These are phyloP conservation scores for Aspergillus sp. DNA, from an alignment of 2,329 filamentous ascomycete species.

Conservation along the genomic window DNA sequence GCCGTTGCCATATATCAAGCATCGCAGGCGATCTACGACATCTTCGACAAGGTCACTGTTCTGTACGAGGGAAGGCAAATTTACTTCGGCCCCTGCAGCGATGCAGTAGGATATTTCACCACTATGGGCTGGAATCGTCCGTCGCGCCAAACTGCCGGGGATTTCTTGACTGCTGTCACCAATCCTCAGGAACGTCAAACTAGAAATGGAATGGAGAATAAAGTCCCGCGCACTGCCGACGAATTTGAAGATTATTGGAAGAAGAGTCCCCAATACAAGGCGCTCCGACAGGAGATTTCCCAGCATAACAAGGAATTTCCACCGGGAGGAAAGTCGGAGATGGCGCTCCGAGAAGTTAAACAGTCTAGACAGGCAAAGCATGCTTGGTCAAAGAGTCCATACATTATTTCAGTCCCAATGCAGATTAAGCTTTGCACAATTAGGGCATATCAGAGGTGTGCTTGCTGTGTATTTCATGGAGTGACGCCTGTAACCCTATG, in stretches of 20 bases:
- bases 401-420: slow-evolving; percentile 66
- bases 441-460: slow-evolving; percentile 63
- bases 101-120: slow-evolving; percentile 59
- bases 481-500: no score
- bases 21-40: slow-evolving; percentile 45
- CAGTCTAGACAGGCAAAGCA: slow-evolving; percentile 30
- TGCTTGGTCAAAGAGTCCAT: slow-evolving; percentile 47
- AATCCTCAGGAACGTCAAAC: slow-evolving; percentile 53
- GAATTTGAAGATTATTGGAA: slow-evolving; percentile 54
- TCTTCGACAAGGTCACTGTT: slow-evolving; percentile 67
- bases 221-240: slow-evolving; percentile 57
- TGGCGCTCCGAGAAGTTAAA: slow-evolving; percentile 25
- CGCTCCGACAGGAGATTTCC: slow-evolving; percentile 28
- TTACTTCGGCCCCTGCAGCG: slow-evolving; percentile 57
- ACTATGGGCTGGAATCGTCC: slow-evolving; percentile 62
- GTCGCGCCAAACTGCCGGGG: slow-evolving; percentile 57
- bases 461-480: neutral
- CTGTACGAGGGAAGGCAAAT: slow-evolving; percentile 72
- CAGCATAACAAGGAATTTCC: slow-evolving; percentile 26
- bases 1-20: slow-evolving; percentile 54
- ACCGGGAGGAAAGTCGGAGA: slow-evolving; percentile 21
- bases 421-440: slow-evolving; percentile 74
- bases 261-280: slow-evolving; percentile 24
- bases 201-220: slow-evolving; percentile 50
- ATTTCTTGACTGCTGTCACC: slow-evolving; percentile 63